phyloP scores from a whole-genome alignment of 1,284 basidiomycete genomes.

The Meira nashicola region DNA sequence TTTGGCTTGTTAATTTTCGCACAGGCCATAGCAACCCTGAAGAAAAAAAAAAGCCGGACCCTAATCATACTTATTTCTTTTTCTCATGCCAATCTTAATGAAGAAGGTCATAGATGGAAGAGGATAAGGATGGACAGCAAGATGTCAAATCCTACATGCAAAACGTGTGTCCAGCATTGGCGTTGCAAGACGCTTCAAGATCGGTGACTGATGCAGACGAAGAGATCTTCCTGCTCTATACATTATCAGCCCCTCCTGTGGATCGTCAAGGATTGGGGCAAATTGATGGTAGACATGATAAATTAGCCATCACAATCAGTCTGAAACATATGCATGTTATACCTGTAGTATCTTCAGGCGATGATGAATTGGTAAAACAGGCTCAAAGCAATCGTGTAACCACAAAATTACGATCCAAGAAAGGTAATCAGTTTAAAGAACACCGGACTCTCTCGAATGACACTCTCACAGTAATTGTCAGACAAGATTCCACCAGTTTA shows the following conservation, averaged over 20 bases:
- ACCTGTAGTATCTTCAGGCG: not conserved
- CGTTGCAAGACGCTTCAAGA: not conserved
- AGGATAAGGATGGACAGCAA: not conserved
- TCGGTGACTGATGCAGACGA: slow-evolving; percentile 20
- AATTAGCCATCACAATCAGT: slow-evolving; percentile 15
- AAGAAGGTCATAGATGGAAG: slow-evolving; percentile 1
- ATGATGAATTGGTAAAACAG: slow-evolving; percentile 6
- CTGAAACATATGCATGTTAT: not conserved
- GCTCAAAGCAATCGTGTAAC: too few species aligned
- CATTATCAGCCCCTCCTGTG: slow-evolving; percentile 6
- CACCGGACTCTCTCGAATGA: not conserved
- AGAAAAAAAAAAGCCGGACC: not conserved
- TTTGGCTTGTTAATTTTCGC: not conserved
- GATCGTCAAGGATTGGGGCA: slow-evolving; percentile 28
- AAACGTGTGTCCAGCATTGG: not conserved
- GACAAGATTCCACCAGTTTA: slow-evolving; percentile 36
- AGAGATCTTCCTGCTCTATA: slow-evolving; percentile 21
- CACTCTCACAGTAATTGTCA: slow-evolving; percentile 2
- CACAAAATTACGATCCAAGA: not conserved
- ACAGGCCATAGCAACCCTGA: not conserved
- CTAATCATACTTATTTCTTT: too few species aligned
- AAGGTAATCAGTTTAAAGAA: not conserved
- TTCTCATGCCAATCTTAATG: too few species aligned
- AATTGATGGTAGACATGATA: slow-evolving; percentile 24
- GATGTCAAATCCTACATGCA: not conserved